Conservation (phyloP, 176 grass and related monocot genomes). For the Saccharum officinarum region DNA sequence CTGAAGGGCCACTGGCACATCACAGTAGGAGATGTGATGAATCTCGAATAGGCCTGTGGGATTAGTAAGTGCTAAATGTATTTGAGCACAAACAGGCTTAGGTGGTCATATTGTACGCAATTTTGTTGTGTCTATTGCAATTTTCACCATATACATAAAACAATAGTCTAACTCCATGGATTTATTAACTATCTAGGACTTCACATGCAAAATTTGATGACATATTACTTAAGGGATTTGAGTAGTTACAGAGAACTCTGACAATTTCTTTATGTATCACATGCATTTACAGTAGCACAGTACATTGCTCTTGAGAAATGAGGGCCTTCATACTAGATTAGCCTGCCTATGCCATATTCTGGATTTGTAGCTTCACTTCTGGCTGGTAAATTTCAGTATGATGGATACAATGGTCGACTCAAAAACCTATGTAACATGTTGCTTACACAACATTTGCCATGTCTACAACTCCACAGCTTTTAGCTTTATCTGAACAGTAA, state of each 20-base stretch:
- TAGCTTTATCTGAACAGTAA: slow-evolving; percentile 22
- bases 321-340: neutral
- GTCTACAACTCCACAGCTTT: slow-evolving; percentile 16
- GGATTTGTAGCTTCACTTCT: neutral
- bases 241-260: neutral
- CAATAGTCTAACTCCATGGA: neutral
- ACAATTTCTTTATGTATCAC: neutral
- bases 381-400: neutral
- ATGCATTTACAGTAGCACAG: neutral
- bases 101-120: neutral
- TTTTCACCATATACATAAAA: neutral
- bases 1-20: neutral
- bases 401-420: neutral
- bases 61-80: neutral
- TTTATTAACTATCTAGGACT: neutral
- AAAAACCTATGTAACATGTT: neutral
- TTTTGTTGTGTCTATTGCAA: neutral
- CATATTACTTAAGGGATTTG: neutral
- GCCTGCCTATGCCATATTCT: neutral
- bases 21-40: neutral
- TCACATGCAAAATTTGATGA: neutral
- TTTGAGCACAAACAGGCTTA: neutral
- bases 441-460: neutral
- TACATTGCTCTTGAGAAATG: neutral
- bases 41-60: neutral